Evolutionary conservation across 768 basidiomycete species (phyloP), one percentile per base, ranked within the genome.

Genomic region (Amanita polypyramis): DNA sequence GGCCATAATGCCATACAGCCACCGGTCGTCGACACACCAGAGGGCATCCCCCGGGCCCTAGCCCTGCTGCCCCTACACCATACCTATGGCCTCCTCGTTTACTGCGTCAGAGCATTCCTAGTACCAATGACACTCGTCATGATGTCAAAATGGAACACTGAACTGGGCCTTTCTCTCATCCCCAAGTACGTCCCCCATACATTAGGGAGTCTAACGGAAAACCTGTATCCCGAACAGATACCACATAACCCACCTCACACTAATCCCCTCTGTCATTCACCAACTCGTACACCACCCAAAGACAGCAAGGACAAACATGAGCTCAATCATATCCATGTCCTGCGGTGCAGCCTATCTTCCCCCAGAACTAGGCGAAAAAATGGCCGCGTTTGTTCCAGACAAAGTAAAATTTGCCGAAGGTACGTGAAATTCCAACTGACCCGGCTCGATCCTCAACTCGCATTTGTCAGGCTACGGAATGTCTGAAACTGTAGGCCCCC

Each of bases 291-390:
- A 78, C 53, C 70, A 80, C 52, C 76, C 79, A 5, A 57, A 58
- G 7, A 68, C 70, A 5, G 59, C 66, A 32, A 68, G 72, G 30
- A 63, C 66, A 2, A 80, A 85, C 55, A 62, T 85, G 12, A 77
- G 73, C 53, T 74, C 71, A 0, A 56, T 87, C 2, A 58, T 62
- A 6, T 1, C 32, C 4, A 50, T 79, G 20, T 62, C 59, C 8
- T 73, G 71, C 49, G 85, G 84, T 4, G 85, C 81, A 0, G 84
- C 85, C 1, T 77, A 84, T 56, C 72, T 86, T 17, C 80, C 85
- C 0, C 70, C 73, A 1, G 67, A 75, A n/a, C 66, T 88, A 6
- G 65, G 65, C 0, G 58, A 63, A 11, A 71, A 69, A 45, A 56
- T 82, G 11, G 41, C 56, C n/a, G 41, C 57, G 39, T 39, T 76